Evolutionary conservation across 352 stramenopile species (phyloP), one percentile per base, ranked within the genome.

Genomic region (Pythium volutum): DNA sequence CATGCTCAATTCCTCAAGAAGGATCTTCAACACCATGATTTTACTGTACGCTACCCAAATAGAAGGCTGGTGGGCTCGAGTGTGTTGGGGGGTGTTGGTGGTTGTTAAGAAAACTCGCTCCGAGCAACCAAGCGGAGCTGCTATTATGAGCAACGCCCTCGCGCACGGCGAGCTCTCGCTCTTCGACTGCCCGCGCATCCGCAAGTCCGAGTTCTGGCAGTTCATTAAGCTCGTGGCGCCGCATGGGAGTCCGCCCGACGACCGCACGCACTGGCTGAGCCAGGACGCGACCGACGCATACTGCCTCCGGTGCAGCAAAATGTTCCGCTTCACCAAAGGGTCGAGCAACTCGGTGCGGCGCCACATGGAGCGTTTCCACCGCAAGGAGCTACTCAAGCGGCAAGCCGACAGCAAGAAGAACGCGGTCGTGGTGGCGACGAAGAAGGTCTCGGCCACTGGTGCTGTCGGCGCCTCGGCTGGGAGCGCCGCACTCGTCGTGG

Each of bases 71-170:
- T 29, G 25, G 16, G 8, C 46, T 9, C 3, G 18, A 29, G 63
- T 49, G 47, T 62, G 64, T 66, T 66, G 46, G 48, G 20, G 64
- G 55, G 47, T 29, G 64, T 71, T 66, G 52, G 15, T 50, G 56
- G 52, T 54, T 54, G 64, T 63, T 66, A 55, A 59, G 26, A n/a
- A 47, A 29, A 36, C 31, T 34, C 43, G 11, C 36, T 1, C 4
- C 8, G 36, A 22, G 12, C 36, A 36, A n/a, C 14, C 41, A 22
- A 55, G 3, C 25, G 1, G 63, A 25, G 8, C n/a, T n/a, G n/a
- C n/a, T n/a, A n/a, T n/a, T n/a, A 82, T 87, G 77, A 87, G 75
- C 73, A 84, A 84, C 55, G 74, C 64, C 4, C 51, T 78, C 26
- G 41, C 55, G n/a, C 77, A 83, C 52, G 71, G 73, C 16, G 69